Evolutionary conservation across 495 filamentous ascomycete species (phyloP).

Genomic region (Articulospora tetracladia): DNA sequence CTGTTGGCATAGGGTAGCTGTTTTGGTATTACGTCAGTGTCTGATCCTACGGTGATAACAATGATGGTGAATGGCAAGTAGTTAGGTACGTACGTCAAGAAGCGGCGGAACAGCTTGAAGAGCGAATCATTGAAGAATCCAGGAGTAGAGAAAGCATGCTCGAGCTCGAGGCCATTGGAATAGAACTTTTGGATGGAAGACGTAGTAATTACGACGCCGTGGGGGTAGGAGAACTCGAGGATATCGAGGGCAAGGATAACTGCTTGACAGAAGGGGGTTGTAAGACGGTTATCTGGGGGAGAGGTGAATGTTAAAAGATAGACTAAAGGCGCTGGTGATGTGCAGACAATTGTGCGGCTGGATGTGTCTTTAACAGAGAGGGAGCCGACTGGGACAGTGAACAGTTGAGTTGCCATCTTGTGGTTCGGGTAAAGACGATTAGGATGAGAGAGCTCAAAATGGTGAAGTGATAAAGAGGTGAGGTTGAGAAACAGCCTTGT

Average conservation of each 20-base stretch:
- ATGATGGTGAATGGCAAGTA: constrained; percentile 1
- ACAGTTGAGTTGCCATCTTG: constrained; percentile 24
- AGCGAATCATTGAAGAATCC: constrained; percentile 53
- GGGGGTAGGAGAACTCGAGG: constrained; percentile 60
- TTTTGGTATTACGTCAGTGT: neutral
- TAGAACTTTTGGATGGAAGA: constrained; percentile 74
- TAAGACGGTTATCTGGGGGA: constrained; percentile 73
- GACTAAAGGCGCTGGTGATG: constrained; percentile 49
- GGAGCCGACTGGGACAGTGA: constrained; percentile 26
- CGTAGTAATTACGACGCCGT: constrained; percentile 73
- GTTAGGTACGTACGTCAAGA: constrained; percentile 51
- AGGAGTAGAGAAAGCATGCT: constrained; percentile 43
- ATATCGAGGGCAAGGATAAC: constrained; percentile 67
- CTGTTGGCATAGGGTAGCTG: constrained; percentile 78
- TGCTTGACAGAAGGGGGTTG: constrained; percentile 58
- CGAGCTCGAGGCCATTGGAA: constrained; percentile 72
- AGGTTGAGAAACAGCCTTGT: neutral
- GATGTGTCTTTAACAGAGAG: constrained; percentile 56
- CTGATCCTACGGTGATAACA: neutral
- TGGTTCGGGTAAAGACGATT: too few relatives aligned
- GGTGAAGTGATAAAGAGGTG: neutral
- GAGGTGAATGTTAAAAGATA: constrained; percentile 73
- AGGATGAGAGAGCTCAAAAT: neutral
- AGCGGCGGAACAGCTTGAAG: constrained; percentile 53
- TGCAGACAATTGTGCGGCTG: constrained; percentile 59